Evolutionary conservation across 345 rosid genomes (phyloP), one percentile per base, ranked within the genome.

Genomic region (Physaria fendleri): DNA sequence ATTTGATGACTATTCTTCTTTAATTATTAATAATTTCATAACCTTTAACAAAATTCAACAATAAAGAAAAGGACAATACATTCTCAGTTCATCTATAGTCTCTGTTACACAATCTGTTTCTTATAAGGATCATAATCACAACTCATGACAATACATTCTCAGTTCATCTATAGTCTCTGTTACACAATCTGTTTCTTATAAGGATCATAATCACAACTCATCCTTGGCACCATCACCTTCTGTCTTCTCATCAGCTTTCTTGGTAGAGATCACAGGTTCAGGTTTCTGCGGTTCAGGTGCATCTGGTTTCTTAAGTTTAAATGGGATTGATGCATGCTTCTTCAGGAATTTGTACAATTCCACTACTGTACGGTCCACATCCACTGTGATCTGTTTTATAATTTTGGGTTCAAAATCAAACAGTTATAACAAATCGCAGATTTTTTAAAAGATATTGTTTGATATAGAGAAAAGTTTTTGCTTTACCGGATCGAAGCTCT

Each of bases 401-500:
- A 11, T 4, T 35, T 13, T n/a, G n/a, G n/a, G 23, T 14, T n/a
- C 14, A n/a, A 17, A 27, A n/a, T n/a, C n/a, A n/a, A n/a, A 41
- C 22, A 27, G 32, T 21, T 48, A 17, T 9, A 66, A 44, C 68
- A 30, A n/a, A 32, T 21, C 30, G 29, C 15, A 62, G 17, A 38
- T 51, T 30, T 13, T 10, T 0, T 8, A n/a, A 40, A n/a, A n/a
- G n/a, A 32, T 22, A 46, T 4, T 39, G 15, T 23, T 56, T 57
- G 28, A 66, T 30, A 49, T 23, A 58, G 23, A 37, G 43, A 33
- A 39, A 6, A 34, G 20, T 40, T 10, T 62, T 62, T 49, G 60
- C 94, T 85, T 85, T 59, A 93, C 99, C 9, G 99, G 99, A 65
- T 93, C 87, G 34, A 83, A 93, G 78, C 97, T 85, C 77, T 93